Conservation (phyloP, 169 alveolate species). For the Eimeria falciformis region DNA sequence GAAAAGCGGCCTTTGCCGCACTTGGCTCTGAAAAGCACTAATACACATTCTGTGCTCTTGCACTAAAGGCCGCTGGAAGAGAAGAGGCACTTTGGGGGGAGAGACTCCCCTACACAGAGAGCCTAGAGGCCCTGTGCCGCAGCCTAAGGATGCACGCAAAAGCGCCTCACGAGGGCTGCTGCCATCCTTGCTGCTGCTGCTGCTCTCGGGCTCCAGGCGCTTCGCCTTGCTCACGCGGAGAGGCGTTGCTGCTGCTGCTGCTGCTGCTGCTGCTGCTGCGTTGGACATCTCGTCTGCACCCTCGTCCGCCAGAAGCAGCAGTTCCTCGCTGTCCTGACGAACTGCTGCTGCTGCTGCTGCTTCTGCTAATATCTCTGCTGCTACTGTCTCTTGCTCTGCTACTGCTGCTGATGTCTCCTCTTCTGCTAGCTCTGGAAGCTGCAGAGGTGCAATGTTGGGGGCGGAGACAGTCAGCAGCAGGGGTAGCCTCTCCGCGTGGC, state of each 20-base stretch:
- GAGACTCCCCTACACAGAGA: background rate
- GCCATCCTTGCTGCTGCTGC: constrained; percentile 49
- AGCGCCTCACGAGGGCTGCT: constrained; percentile 10
- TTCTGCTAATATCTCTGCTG: constrained; percentile 25
- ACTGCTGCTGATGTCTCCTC: background rate
- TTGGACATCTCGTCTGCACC: background rate
- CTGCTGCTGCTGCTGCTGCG: background rate
- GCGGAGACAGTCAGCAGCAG: constrained; percentile 45
- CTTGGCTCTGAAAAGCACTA: constrained; percentile 24
- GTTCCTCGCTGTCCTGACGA: constrained; percentile 13
- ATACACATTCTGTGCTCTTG: constrained; percentile 4
- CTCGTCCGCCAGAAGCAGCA: background rate
- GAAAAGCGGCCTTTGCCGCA: constrained; percentile 62
- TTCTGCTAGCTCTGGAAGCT: constrained; percentile 42
- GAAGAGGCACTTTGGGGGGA: background rate
- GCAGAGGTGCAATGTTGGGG: constrained; percentile 29
- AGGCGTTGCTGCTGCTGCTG: constrained; percentile 38
- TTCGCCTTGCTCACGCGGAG: constrained; percentile 18
- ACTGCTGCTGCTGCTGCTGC: constrained; percentile 65
- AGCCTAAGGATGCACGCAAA: constrained; percentile 4
- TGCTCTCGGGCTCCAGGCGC: constrained; percentile 24
- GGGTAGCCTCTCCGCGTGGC: constrained; percentile 8
- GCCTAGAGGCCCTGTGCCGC: background rate
- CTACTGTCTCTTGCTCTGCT: background rate
- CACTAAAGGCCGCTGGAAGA: constrained; percentile 17